Base-by-base conservation (phyloP, 2,329 filamentous ascomycete genomes). In the Huntiella savannae region DNA sequence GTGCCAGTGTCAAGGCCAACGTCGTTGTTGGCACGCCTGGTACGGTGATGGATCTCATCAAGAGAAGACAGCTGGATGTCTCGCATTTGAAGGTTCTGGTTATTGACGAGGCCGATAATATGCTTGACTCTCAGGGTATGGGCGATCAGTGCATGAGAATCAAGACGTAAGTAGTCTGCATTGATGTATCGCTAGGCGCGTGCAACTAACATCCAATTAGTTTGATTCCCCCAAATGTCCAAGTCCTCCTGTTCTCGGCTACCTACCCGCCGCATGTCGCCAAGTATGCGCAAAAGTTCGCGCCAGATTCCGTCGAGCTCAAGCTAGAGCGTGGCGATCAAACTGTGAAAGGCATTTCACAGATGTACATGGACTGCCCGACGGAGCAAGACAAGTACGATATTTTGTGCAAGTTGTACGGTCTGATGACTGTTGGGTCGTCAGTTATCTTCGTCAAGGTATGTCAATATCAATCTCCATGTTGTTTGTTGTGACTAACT, bases 361-460 rank as follows among this genome's bases (percentile, higher is more conserved):
- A 98, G 59, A 84, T 98, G 65, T 98, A 92, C 59, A 84, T 98
- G 60, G 91, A 98, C 61, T 96, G 88, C 57, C 75, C 82, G 16
- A 71, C 71, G 33, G 82, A 92, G 53, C 66, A 77, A 33, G 77
- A 83, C 56, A 96, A 96, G 60, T 98, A 93, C 59, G 75, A 81
- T 33, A 78, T 83, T 48, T 75, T 98, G 5, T 82, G 92, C 60
- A 84, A 88, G 59, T 81, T 98, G 50, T 98, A 98, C 59, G 87
- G 88, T 49, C 69, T 96, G 39, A 88, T 98, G 75, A 95, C 87
- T 12, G 86, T 96, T 55, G 87, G 87, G 4, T 94, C 88, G 5
- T 96, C 91, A 0, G 94, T 98, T 58, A 96, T 98, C 55, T 98
- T 98, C 58, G 88, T 96, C 61, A 84, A 80, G 70, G 84, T 87